These are phyloP conservation scores for Neurospora sublineolata DNA, from an alignment of 495 filamentous ascomycete genomes.

Conservation along the genomic window DNA sequence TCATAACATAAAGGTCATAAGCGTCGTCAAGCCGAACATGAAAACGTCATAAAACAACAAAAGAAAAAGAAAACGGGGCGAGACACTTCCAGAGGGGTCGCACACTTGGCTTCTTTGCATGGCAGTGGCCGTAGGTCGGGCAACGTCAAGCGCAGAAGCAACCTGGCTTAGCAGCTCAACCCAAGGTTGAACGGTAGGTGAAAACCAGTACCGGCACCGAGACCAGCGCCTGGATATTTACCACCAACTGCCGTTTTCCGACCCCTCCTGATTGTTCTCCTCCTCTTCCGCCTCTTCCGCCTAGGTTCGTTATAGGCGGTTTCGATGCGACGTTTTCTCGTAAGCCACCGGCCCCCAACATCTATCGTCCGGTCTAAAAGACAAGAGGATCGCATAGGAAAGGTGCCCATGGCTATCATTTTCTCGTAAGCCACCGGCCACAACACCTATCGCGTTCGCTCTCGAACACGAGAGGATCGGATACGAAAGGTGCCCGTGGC, in stretches of 20 bases:
- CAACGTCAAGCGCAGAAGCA: too few species aligned
- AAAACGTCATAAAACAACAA: constrained; percentile 5
- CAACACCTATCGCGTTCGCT: background rate
- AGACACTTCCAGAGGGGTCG: background rate
- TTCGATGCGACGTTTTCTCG: background rate
- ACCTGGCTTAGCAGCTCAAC: too few species aligned
- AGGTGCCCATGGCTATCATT: background rate
- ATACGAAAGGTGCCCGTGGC: background rate
- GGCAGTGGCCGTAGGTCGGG: too few species aligned
- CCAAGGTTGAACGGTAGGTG: background rate
- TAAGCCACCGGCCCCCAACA: background rate
- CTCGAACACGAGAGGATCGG: background rate
- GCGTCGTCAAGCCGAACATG: constrained; percentile 12
- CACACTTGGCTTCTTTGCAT: too few species aligned
- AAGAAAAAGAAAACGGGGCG: background rate
- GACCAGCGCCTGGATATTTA: background rate
- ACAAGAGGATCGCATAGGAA: background rate
- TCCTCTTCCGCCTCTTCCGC: constrained; percentile 2
- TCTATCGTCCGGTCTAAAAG: background rate
- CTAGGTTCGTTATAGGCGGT: constrained; percentile 15
- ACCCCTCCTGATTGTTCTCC: background rate
- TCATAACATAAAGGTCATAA: constrained; percentile 24
- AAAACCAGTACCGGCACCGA: background rate
- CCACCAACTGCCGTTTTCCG: background rate
- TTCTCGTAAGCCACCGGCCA: background rate